Percentiles rank a stretch among this genome's conserved stretches.
Conservation (phyloP, 139 green algal species). For the Microglena sp. region DNA sequence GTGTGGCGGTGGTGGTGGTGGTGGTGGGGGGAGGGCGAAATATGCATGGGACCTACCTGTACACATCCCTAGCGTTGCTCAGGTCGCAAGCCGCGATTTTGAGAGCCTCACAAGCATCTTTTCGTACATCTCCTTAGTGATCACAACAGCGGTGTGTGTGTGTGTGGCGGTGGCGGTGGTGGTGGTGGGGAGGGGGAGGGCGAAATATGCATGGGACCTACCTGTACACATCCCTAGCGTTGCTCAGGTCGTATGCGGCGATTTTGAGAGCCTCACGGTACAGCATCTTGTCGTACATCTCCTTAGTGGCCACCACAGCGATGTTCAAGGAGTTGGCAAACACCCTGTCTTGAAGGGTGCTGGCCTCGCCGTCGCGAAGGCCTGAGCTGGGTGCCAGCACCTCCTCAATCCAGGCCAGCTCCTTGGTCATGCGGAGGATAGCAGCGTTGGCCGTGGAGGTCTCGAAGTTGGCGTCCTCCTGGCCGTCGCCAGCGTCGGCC, state of each 20-base stretch:
- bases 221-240: constrained; percentile 85
- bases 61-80: constrained; percentile 77
- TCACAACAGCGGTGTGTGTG: constrained; percentile 57
- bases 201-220: no score
- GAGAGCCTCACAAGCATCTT: constrained; percentile 84
- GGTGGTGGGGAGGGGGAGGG: no score
- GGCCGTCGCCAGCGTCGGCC: constrained; percentile 88
- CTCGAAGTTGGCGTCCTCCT: constrained; percentile 99
- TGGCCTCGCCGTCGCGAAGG: constrained; percentile 23
- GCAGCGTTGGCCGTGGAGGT: constrained; percentile 84
- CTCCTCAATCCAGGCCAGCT: constrained; percentile 91
- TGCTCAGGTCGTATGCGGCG: constrained; percentile 78
- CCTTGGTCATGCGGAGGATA: constrained; percentile 86
- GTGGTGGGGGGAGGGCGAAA: no score
- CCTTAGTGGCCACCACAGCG: constrained; percentile 39
- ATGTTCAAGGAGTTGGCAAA: constrained; percentile 93
- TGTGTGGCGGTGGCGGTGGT: no score
- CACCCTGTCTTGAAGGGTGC: constrained; percentile 68
- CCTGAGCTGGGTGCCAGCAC: constrained; percentile 36
- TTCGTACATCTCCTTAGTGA: constrained; percentile 60
- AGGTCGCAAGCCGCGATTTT: constrained; percentile 84
- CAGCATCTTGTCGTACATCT: constrained; percentile 77
- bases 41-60: constrained; percentile 65
- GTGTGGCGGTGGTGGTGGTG: no score
- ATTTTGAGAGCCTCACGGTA: constrained; percentile 92